Percentiles rank a stretch among this genome's conserved stretches.
Conservation (phyloP, 2,329 filamentous ascomycete species). For the Gyromitra esculenta region DNA sequence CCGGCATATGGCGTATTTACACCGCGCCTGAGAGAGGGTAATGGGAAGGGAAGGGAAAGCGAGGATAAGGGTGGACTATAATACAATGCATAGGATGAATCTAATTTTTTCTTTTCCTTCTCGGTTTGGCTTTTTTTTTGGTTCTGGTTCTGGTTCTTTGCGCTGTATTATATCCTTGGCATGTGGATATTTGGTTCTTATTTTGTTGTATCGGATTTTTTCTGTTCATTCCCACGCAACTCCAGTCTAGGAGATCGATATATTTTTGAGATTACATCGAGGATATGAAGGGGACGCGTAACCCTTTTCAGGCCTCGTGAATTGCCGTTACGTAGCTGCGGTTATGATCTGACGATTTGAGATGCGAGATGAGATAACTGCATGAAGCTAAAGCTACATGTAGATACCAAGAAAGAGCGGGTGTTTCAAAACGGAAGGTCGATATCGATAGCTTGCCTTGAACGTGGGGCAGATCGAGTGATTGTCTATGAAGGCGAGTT, state of each 20-base stretch:
- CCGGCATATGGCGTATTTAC: conserved; percentile 31
- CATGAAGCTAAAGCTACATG: conserved; percentile 6
- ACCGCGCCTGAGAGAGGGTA: neutral
- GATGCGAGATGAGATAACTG: conserved; percentile 10
- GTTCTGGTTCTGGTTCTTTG: neutral
- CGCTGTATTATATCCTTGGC: conserved; percentile 27
- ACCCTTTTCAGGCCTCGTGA: neutral
- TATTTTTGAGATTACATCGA: neutral
- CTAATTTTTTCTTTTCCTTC: conserved; percentile 20
- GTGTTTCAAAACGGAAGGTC: conserved; percentile 37
- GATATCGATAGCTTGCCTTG: conserved; percentile 13
- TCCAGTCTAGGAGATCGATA: neutral
- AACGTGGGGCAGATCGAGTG: conserved; percentile 24
- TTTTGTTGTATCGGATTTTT: neutral
- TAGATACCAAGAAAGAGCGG: neutral
- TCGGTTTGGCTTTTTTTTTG: neutral
- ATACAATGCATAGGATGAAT: conserved; percentile 15
- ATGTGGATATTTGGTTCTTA: conserved; percentile 9
- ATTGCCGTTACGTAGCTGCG: conserved; percentile 4
- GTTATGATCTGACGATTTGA: neutral
- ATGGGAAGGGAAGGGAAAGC: too few species aligned
- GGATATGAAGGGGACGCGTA: conserved; percentile 10
- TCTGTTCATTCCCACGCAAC: neutral
- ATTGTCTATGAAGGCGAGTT: neutral
- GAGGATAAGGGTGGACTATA: neutral